Evolutionary conservation across 2,329 filamentous ascomycete genomes (phyloP), one percentile per base, ranked within the genome.

Genomic region (Fusarium sp.): DNA sequence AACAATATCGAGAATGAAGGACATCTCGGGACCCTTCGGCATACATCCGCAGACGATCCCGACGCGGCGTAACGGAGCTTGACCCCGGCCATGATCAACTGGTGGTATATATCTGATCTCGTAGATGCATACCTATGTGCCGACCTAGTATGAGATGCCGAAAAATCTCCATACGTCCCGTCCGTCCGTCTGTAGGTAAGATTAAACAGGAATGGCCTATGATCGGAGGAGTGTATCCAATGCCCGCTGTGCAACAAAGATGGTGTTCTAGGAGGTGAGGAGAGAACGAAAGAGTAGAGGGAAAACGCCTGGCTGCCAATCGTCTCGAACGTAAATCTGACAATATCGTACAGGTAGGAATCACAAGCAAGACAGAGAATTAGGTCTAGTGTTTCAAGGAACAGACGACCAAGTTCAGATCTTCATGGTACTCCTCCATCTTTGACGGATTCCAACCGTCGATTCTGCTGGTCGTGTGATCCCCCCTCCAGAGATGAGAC

Each of bases 111-210:
- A 64, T 46, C 40, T 65, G 35, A 56, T 74, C 17, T 46, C 58
- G 67, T 27, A 62, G 69, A 51, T 71, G 44, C 38, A 65, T 65
- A 49, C 46, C 46, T 67, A 33, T 49, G 42, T 36, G 31, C 57
- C 57, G 42, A 14, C 40, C 58, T 49, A 49, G 53, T 64, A 69
- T 72, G 64, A 63, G 55, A 74, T 72, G 65, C 72, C 72, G 71
- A 74, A 70, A 55, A 64, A 69, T 75, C 72, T 74, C 72, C 71
- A 71, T 57, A 69, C 27, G 49, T 29, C 71, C 71, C 27, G 49
- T 29, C 71, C 71, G 71, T 68, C 24, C 24, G 24, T 44, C 36
- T 51, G 31, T 33, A 33, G 31, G 31, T 29, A 10, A 9, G 46
- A 46, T 66, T 46, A 66, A 72, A 62, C 53, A 62, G 35, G 53